Conservation (phyloP, 306 rosid genomes). For the Ormosia semicastrata region DNA sequence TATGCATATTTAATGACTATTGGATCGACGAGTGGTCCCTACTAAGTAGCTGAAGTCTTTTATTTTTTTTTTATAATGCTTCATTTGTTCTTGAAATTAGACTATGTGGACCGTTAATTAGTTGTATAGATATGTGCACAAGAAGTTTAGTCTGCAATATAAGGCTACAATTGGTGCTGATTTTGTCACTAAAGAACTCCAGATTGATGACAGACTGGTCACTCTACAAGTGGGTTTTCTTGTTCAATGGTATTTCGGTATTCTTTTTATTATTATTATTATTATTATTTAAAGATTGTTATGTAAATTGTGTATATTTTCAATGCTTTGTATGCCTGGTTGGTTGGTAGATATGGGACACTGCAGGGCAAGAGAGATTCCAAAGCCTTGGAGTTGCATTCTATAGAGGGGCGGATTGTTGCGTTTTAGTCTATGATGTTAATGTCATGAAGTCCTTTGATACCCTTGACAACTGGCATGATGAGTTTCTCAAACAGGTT, state of each 20-base stretch:
- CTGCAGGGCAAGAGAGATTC: constrained; percentile 95
- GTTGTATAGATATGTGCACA: constrained; percentile 73
- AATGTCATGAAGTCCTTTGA: constrained; percentile 91
- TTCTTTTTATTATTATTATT: background rate
- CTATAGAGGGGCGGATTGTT: constrained; percentile 93
- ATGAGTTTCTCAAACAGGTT: constrained; percentile 96
- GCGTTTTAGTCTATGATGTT: constrained; percentile 87
- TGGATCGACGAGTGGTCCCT: background rate
- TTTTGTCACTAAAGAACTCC: constrained; percentile 92
- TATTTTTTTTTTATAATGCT: background rate
- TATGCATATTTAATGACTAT: background rate
- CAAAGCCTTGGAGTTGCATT: constrained; percentile 96
- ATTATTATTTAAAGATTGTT: background rate
- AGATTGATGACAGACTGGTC: constrained; percentile 84
- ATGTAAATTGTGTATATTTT: background rate
- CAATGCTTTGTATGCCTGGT: background rate
- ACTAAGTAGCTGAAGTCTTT: too few species aligned
- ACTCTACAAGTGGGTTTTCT: constrained; percentile 80
- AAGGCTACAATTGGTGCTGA: constrained; percentile 97
- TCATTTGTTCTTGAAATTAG: background rate
- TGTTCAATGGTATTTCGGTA: constrained; percentile 29
- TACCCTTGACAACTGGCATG: constrained; percentile 93
- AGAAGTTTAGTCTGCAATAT: constrained; percentile 93
- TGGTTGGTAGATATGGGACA: constrained; percentile 81
- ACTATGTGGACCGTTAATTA: constrained; percentile 40